Percentiles rank a stretch among this genome's conserved stretches.
Conservation (phyloP, 305 asterid genomes). For the Salvia sclarea region DNA sequence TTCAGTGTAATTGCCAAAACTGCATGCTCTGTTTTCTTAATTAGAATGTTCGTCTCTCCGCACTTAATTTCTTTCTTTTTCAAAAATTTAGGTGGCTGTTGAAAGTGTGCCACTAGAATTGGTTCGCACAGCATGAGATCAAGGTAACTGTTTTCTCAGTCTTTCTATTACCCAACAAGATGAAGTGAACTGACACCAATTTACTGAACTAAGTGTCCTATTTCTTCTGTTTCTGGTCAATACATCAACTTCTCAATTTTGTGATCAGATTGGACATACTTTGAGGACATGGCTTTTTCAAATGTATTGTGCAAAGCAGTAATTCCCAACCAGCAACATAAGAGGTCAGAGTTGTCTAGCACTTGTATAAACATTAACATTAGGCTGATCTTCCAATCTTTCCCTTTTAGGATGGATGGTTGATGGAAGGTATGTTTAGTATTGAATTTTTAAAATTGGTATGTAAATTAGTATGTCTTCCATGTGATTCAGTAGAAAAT, state of each 20-base stretch:
- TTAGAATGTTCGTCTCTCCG: constrained; percentile 5
- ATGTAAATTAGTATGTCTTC: not conserved
- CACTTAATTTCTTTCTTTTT: constrained; percentile 14
- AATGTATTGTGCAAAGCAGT: constrained; percentile 6
- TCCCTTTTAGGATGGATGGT: not conserved
- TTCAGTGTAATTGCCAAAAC: not conserved
- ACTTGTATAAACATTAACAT: not conserved
- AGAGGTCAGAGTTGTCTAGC: constrained; percentile 10
- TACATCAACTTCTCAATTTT: not conserved
- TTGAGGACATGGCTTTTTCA: constrained; percentile 5
- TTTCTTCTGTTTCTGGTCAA: constrained; percentile 5
- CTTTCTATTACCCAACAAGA: not conserved
- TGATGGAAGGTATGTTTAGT: not conserved
- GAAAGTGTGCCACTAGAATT: constrained; percentile 82
- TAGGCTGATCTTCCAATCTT: not conserved
- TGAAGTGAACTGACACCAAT: not conserved
- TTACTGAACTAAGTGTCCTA: not conserved
- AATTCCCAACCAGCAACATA: not conserved
- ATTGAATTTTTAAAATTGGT: not conserved
- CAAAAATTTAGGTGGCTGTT: constrained; percentile 53
- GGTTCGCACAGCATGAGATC: constrained; percentile 62
- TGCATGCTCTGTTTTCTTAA: not conserved
- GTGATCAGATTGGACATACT: constrained; percentile 3
- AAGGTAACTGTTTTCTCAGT: constrained; percentile 40
- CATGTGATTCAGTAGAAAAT: not conserved